phyloP scores from a whole-genome alignment of 345 rosid genomes.

The Laguncularia racemosa region DNA sequence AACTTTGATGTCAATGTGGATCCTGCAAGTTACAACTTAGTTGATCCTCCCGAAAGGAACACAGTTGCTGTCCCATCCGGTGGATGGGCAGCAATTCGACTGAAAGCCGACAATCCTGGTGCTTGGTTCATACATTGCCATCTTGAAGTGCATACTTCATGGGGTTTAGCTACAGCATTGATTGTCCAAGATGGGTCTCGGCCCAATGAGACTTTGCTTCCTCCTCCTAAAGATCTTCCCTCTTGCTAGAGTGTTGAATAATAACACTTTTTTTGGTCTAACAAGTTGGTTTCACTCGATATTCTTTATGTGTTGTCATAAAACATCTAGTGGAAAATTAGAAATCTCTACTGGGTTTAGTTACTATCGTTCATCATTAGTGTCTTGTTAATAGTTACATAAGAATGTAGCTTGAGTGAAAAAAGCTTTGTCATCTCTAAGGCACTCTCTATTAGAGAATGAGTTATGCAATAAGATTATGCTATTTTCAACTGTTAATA shows the following conservation, averaged over 20 bases:
- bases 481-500: no score
- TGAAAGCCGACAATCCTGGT: constrained; percentile 66
- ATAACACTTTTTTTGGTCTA: neutral
- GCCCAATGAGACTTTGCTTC: constrained; percentile 28
- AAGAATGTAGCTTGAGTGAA: no score
- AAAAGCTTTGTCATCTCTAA: no score
- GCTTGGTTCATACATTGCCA: constrained; percentile 82
- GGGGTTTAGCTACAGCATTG: constrained; percentile 65
- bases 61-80: constrained; percentile 57
- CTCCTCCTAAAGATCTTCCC: constrained; percentile 57
- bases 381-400: no score
- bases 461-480: no score
- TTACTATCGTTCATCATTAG: no score
- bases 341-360: no score
- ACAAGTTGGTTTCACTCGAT: no score
- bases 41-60: constrained; percentile 64
- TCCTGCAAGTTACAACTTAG: constrained; percentile 39
- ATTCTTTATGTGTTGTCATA: no score
- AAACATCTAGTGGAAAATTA: no score
- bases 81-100: constrained; percentile 67
- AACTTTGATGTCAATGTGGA: constrained; percentile 40
- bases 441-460: no score
- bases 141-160: constrained; percentile 45
- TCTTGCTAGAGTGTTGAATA: constrained; percentile 18
- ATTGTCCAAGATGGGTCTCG: constrained; percentile 37